Evolutionary conservation across 805 yeast species (phyloP).

Genomic region (Ogataea populi-albae): DNA sequence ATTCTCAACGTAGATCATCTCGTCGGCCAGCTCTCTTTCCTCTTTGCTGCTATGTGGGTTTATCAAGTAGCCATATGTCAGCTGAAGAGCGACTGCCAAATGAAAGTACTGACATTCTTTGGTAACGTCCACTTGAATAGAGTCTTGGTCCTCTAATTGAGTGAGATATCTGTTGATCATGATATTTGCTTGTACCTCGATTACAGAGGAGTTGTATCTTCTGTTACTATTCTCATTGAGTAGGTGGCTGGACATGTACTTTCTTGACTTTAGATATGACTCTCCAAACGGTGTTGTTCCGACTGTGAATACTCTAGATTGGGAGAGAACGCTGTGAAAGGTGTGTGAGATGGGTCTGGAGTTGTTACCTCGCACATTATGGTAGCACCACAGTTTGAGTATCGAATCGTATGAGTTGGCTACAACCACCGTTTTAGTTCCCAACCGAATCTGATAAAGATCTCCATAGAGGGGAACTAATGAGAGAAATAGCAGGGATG

Average conservation of each 20-base stretch:
- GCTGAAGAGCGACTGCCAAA: conserved; percentile 45
- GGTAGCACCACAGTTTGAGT: conserved; percentile 47
- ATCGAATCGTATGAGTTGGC: conserved; percentile 65
- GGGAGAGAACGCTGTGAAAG: conserved; percentile 60
- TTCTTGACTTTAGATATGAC: conserved; percentile 45
- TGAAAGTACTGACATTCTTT: conserved; percentile 47
- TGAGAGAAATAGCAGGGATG: conserved; percentile 44
- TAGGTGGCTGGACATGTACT: conserved; percentile 44
- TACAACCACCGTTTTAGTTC: conserved; percentile 53
- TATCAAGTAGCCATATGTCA: conserved; percentile 52
- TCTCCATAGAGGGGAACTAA: conserved; percentile 45
- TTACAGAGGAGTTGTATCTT: conserved; percentile 30
- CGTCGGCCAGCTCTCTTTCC: conserved; percentile 43
- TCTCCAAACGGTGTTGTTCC: conserved; percentile 63
- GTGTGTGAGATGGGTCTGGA: conserved; percentile 68
- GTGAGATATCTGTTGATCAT: conserved; percentile 16
- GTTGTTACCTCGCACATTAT: conserved; percentile 48
- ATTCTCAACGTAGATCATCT: conserved; percentile 55
- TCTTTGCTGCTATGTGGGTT: conserved; percentile 39
- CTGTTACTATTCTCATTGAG: conserved; percentile 35
- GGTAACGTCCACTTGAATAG: conserved; percentile 39
- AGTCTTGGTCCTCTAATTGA: conserved; percentile 13
- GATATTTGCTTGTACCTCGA: conserved; percentile 39
- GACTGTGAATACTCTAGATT: conserved; percentile 55
- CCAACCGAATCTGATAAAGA: conserved; percentile 64